Percentiles rank a stretch among this genome's conserved stretches.
phyloP scores from a whole-genome alignment of 345 rosid genomes.

The Punica granatum region DNA sequence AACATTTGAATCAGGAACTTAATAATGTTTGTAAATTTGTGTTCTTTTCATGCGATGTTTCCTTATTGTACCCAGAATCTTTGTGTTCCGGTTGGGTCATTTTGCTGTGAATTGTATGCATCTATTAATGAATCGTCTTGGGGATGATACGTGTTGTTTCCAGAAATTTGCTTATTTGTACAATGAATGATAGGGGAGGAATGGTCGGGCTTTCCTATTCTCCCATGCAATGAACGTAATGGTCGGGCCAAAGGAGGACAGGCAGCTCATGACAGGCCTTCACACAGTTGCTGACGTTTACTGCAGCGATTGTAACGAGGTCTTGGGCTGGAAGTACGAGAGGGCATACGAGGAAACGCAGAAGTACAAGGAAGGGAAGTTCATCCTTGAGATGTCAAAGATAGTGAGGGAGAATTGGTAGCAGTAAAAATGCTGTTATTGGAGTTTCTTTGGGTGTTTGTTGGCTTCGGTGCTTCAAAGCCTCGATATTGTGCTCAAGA shows the following conservation, averaged over 20 bases:
- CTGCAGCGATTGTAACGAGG: constrained; percentile 19
- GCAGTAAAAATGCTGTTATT: background rate
- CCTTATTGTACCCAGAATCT: background rate
- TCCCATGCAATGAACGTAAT: constrained; percentile 24
- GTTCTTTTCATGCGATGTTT: background rate
- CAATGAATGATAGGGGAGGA: constrained; percentile 9
- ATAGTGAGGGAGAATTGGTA: constrained; percentile 13
- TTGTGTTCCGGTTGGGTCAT: no score
- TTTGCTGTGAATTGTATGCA: no score
- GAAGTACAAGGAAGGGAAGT: constrained; percentile 19
- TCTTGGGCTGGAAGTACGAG: constrained; percentile 18
- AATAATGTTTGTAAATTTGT: background rate
- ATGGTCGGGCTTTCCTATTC: constrained; percentile 18
- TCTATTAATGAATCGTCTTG: no score
- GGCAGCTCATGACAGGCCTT: constrained; percentile 28
- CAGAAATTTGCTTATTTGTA: constrained; percentile 1
- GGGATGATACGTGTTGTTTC: background rate
- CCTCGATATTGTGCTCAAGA: background rate
- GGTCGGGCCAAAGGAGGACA: constrained; percentile 22
- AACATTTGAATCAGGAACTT: background rate
- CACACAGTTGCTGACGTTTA: constrained; percentile 27
- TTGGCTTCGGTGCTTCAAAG: background rate
- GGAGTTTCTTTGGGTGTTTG: background rate
- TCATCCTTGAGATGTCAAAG: constrained; percentile 16
- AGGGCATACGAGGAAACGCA: constrained; percentile 14